A percentile compares a stretch with the other conserved stretches of the same genome.
These are phyloP conservation scores for Colletotrichum somersetense DNA, from an alignment of 2,329 filamentous ascomycete genomes.

Conservation along the genomic window DNA sequence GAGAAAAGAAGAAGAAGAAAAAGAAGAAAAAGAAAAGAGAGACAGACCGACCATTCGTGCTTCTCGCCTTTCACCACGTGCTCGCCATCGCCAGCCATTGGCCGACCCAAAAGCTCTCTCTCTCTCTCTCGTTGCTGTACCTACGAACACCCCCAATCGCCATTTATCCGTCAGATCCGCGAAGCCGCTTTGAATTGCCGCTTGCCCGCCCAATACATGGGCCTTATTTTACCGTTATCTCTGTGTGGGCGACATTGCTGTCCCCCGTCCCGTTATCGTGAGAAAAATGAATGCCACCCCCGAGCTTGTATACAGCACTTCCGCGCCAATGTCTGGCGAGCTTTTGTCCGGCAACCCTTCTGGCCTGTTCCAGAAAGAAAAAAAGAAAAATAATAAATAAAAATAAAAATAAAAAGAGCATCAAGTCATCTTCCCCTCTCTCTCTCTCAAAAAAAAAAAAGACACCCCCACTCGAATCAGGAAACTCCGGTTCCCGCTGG, in stretches of 20 bases:
- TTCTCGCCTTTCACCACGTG: conserved; percentile 24
- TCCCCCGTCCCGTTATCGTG: conserved; percentile 1
- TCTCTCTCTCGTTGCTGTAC: too few species aligned
- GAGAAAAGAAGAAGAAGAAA: too few species aligned
- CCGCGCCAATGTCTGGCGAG: conserved; percentile 36
- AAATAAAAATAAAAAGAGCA: too few species aligned
- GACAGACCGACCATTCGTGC: conserved; percentile 7
- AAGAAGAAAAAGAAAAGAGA: not conserved
- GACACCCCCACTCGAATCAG: conserved; percentile 27
- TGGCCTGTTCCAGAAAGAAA: not conserved
- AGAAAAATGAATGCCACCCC: not conserved
- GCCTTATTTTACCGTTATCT: not conserved
- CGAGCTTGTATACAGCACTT: not conserved
- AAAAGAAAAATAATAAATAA: not conserved
- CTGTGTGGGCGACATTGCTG: not conserved
- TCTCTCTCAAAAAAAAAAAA: too few species aligned
- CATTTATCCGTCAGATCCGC: conserved; percentile 17
- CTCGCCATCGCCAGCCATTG: conserved; percentile 26
- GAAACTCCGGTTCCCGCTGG: conserved; percentile 33
- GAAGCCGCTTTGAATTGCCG: not conserved
- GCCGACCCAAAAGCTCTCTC: not conserved
- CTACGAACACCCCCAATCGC: not conserved
- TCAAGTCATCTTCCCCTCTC: too few species aligned
- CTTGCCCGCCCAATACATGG: not conserved
- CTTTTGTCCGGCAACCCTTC: not conserved